Base-by-base conservation (phyloP, 1,284 basidiomycete species). In the Ceratorhiza oryzae-sativae region DNA sequence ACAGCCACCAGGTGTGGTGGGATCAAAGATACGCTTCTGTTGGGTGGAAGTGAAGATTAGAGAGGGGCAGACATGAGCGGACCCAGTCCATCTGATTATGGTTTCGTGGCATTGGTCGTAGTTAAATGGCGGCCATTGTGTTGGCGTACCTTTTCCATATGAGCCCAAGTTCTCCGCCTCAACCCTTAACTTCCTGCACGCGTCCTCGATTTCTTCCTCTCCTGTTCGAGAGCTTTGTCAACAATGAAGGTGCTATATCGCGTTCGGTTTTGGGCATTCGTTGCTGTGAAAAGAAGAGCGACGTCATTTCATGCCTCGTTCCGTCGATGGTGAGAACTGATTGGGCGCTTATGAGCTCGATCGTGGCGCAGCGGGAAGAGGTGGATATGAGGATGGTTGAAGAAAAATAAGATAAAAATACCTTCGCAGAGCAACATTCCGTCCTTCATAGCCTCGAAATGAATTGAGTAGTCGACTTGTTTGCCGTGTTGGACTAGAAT, bases 401-500 rank as follows among this genome's bases (percentile, higher is more conserved):
- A 1, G n/a, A 23, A 60, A 60, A 10, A 10, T 36, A 23, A 5
- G 15, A 10, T 3, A 8, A 3, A 34, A 32, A 2, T 41, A 65
- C 65, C 65, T 68, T 68, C 65, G 13, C 65, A 53, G 30, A 74
- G 58, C 25, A 83, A 79, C 95, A 98, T 97, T 87, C 97, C 97
- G 77, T 99, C 97, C 12, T 95, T 98, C 90, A 95, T 94, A 79
- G 99, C 97, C 81, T 99, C 97, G 81, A 99, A 99, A 80, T 97
- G 94, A 78, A 98, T 98, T 2, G 94, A 95, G 82, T 99, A 99
- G 75, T 97, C 97, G 75, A 99, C 97, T 77, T 98, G 90, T 79
- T 93, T 91, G 70, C 94, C 95, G 10, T 98, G 89, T 81, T 90
- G 86, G 13, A 98, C 94, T 94, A 76, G 2, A 59, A 42, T 6